phyloP scores from a whole-genome alignment of 2,329 filamentous ascomycete species.

The Hypoxylon sp. region DNA sequence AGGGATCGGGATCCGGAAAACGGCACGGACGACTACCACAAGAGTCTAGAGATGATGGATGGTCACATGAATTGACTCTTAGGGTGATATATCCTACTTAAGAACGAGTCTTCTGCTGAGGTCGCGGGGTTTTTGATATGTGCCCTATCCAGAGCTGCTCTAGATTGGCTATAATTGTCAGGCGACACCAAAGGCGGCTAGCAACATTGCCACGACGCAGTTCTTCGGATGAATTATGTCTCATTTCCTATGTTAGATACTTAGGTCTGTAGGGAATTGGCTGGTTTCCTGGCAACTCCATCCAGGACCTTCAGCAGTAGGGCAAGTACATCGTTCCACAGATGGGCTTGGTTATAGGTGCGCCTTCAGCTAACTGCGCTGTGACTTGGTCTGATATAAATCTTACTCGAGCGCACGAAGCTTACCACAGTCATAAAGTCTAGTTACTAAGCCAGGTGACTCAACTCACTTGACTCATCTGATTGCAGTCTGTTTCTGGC shows the following conservation, averaged over 20 bases:
- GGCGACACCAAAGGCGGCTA: too few relatives aligned
- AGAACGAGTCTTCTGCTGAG: background rate
- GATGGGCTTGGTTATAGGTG: background rate
- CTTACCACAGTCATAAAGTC: background rate
- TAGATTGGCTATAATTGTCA: background rate
- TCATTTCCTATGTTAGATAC: too few relatives aligned
- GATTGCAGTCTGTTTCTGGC: background rate
- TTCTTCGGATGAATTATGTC: too few relatives aligned
- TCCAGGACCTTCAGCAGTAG: too few relatives aligned
- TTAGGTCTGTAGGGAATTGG: too few relatives aligned
- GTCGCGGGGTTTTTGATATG: background rate
- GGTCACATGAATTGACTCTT: constrained; percentile 17
- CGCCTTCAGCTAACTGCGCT: background rate
- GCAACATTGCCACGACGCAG: too few relatives aligned
- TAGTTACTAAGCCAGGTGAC: background rate
- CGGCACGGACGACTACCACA: constrained; percentile 29
- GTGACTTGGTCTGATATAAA: background rate
- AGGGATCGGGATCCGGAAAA: constrained; percentile 24
- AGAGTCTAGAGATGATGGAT: constrained; percentile 32
- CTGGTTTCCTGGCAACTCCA: too few relatives aligned
- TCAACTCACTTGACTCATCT: constrained; percentile 2
- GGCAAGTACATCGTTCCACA: background rate
- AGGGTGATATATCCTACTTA: constrained; percentile 2
- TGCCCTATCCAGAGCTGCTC: background rate
- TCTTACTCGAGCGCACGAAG: background rate